Conservation (phyloP, 305 asterid genomes). For the Fraxinus xanthoxyloides region DNA sequence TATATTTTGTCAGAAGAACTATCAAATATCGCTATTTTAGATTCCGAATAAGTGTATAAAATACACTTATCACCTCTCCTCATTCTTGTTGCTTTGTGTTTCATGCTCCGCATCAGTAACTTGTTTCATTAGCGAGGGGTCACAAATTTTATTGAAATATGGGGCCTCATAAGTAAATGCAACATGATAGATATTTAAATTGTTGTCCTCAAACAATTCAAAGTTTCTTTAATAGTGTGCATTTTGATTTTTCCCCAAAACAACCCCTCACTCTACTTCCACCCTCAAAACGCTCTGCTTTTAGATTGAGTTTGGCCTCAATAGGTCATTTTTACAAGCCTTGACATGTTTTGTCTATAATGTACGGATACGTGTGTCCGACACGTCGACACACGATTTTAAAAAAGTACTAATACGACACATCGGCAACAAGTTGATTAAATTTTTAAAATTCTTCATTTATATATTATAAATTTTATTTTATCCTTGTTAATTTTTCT, state of each 20-base stretch:
- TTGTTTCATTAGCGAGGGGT: neutral
- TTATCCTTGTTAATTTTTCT: neutral
- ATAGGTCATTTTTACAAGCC: neutral
- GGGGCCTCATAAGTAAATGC: neutral
- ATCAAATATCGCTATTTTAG: no score
- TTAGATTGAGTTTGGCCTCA: neutral
- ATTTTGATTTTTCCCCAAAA: neutral
- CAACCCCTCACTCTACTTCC: neutral
- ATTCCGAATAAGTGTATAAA: no score
- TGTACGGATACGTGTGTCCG: neutral
- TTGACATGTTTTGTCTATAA: neutral
- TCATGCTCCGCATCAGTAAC: neutral
- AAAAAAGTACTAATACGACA: neutral
- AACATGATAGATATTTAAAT: neutral
- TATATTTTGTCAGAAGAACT: no score
- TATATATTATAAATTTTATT: neutral
- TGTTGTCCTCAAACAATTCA: neutral
- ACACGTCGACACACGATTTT: neutral
- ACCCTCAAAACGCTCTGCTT: neutral
- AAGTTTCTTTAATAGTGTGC: neutral
- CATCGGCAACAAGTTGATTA: neutral
- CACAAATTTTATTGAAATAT: neutral
- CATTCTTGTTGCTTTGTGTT: neutral
- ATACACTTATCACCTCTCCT: no score
- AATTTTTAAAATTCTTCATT: neutral